These are phyloP conservation scores for Sungouiella blattae DNA, from an alignment of 805 yeast species.

Conservation along the genomic window DNA sequence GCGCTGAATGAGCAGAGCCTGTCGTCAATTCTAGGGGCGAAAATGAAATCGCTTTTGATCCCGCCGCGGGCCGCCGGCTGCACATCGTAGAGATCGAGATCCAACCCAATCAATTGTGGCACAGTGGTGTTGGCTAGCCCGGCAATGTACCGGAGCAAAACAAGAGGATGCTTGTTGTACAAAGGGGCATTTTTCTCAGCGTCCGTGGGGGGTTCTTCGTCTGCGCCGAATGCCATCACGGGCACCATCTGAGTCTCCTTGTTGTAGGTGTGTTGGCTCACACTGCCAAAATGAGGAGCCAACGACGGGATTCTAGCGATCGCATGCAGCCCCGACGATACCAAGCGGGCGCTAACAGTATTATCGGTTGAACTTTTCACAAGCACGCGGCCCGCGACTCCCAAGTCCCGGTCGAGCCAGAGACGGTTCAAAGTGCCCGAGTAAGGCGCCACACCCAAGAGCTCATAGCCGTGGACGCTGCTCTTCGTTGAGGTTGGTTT, in stretches of 20 bases:
- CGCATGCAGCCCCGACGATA: conserved; percentile 33
- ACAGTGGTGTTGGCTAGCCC: conserved; percentile 19
- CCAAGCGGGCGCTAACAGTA: conserved; percentile 20
- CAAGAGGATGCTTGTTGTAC: conserved; percentile 28
- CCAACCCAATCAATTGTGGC: conserved; percentile 26
- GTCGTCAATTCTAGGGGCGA: conserved; percentile 40
- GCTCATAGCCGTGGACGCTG: conserved; percentile 28
- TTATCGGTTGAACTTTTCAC: conserved; percentile 20
- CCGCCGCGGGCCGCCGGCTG: conserved; percentile 39
- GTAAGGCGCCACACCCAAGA: conserved; percentile 40
- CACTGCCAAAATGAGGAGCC: conserved; percentile 36
- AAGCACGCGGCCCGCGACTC: conserved; percentile 37
- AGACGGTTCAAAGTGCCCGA: conserved; percentile 31
- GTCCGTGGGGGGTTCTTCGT: conserved; percentile 18
- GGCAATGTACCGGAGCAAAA: conserved; percentile 31
- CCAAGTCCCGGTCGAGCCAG: conserved; percentile 43
- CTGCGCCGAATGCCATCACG: conserved; percentile 26
- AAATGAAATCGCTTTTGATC: conserved; percentile 31
- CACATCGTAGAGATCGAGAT: conserved; percentile 35
- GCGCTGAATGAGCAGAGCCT: conserved; percentile 39
- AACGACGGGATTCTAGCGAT: conserved; percentile 38
- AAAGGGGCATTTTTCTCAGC: conserved; percentile 27
- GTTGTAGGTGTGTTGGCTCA: conserved; percentile 26
- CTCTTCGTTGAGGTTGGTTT: conserved; percentile 25
- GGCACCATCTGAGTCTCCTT: conserved; percentile 39